phyloP scores from a whole-genome alignment of 202 grass and related monocot species.

The Hordeum pubiflorum region DNA sequence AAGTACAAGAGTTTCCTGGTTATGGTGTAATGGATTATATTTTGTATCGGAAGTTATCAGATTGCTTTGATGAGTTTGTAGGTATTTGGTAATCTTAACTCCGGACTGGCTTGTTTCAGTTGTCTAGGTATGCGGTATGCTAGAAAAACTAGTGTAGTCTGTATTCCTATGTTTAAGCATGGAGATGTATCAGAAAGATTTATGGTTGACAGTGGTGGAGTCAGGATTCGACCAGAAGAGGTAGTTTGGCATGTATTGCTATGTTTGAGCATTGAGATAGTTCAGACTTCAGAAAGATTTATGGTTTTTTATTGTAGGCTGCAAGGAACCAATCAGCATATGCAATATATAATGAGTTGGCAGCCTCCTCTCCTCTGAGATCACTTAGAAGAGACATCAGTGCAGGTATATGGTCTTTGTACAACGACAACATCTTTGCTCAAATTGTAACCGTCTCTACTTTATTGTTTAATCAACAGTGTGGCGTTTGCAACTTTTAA shows the following conservation, averaged over 20 bases:
- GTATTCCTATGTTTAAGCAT: slow-evolving; percentile 13
- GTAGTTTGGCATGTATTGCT: not conserved
- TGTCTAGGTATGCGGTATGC: not conserved
- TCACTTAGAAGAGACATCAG: slow-evolving; percentile 14
- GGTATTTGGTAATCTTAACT: not conserved
- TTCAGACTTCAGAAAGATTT: not conserved
- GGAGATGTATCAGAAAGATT: not conserved
- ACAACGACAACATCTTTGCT: not conserved
- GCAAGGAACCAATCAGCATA: slow-evolving; percentile 15
- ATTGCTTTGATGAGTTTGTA: slow-evolving; percentile 6
- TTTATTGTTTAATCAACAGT: slow-evolving; percentile 1
- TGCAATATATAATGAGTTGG: slow-evolving; percentile 29
- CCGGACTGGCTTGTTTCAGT: not conserved
- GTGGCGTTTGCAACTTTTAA: not conserved
- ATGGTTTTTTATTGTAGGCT: slow-evolving; percentile 22
- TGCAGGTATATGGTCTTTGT: slow-evolving; percentile 20
- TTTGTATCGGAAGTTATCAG: not conserved
- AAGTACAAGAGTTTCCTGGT: not conserved
- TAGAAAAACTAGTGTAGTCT: not conserved
- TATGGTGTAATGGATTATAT: not conserved
- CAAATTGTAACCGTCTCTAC: not conserved
- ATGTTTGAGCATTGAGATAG: not conserved
- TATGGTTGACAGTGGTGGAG: not conserved
- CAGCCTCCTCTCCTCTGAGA: slow-evolving; percentile 17
- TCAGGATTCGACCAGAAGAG: not conserved